Evolutionary conservation across 73 alveolate species (phyloP), one percentile per base, ranked within the genome.

Genomic region (Symbiodinium natans): DNA sequence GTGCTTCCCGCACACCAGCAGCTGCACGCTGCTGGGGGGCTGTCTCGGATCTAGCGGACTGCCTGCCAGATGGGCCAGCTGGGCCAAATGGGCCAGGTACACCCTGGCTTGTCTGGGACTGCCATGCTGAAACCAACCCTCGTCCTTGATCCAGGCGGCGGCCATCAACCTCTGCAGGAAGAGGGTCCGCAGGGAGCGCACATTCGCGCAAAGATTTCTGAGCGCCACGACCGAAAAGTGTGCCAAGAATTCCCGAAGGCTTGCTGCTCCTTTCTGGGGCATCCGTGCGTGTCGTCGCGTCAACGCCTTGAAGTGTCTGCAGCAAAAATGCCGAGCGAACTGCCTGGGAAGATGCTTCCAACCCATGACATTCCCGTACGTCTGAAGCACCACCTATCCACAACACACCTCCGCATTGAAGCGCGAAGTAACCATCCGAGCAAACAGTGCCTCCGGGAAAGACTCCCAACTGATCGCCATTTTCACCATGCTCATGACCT

Each of bases 131-230:
- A 3, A 21, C 33, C 46, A 88, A 40, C 31, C 95, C 95, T 15
- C 86, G 59, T 10, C 95, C 80, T 15, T 56, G 95, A 40, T 88
- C 95, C 95, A 88, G 23, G 13, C 85, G 95, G 33, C 63, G 52
- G 3, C 86, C 95, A 38, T 88, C 95, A 36, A 88, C 43, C 42
- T 88, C 95, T 21, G 85, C 33, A 13, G 95, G 95, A 27, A 63
- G 36, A 23, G 84, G 84, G 43, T n/a, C 84, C 23, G 86, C 31
- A 54, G 74, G 41, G 34, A 82, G 48, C 8, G 43, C 36, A n/a
- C 95, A 88, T 36, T 82, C 77, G 38, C 95, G 95, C 73, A 88
- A 27, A n/a, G 95, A 63, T 9, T 88, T 88, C 8, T n/a, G 84
- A n/a, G 80, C 63, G 33, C 39, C 83, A 4, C 95, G 85, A 23